These are phyloP conservation scores for Tephrocybe sp. DNA, from an alignment of 768 basidiomycete genomes.

Conservation along the genomic window DNA sequence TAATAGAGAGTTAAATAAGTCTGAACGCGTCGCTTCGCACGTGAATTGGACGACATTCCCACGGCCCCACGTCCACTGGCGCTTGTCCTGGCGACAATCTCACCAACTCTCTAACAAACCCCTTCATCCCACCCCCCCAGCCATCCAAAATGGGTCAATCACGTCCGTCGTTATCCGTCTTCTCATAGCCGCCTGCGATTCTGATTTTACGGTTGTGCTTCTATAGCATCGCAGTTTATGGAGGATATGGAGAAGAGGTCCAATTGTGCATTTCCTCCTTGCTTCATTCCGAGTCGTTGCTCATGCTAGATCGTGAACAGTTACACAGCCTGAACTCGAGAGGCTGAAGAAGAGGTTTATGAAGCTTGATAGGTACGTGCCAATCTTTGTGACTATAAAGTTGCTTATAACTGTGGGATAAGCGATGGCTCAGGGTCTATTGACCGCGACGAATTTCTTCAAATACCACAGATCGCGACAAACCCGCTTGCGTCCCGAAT, in stretches of 20 bases:
- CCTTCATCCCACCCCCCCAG: constrained; percentile 1
- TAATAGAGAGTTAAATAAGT: no score
- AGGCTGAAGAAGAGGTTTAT: constrained; percentile 98
- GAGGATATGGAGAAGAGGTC: constrained; percentile 97
- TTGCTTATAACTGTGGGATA: neutral
- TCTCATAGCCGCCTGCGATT: neutral
- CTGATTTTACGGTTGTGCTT: constrained; percentile 12
- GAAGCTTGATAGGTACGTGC: constrained; percentile 89
- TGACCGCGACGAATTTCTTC: constrained; percentile 97
- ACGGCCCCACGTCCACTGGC: constrained; percentile 1
- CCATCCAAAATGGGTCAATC: constrained; percentile 66
- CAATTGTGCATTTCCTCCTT: no score
- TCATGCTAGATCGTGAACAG: constrained; percentile 51
- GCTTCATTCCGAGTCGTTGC: no score
- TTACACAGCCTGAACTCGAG: constrained; percentile 93
- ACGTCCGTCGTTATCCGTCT: constrained; percentile 48
- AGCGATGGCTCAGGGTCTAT: constrained; percentile 98
- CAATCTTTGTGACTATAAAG: neutral
- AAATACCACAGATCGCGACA: constrained; percentile 98
- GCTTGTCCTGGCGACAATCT: constrained; percentile 1
- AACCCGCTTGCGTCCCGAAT: constrained; percentile 96
- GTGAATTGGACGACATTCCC: constrained; percentile 5
- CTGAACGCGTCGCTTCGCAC: constrained; percentile 7
- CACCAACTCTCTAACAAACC: neutral
- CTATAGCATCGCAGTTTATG: constrained; percentile 88